phyloP scores from a whole-genome alignment of 371 early-diverging fungal species.

The Entomophthora muscae region DNA sequence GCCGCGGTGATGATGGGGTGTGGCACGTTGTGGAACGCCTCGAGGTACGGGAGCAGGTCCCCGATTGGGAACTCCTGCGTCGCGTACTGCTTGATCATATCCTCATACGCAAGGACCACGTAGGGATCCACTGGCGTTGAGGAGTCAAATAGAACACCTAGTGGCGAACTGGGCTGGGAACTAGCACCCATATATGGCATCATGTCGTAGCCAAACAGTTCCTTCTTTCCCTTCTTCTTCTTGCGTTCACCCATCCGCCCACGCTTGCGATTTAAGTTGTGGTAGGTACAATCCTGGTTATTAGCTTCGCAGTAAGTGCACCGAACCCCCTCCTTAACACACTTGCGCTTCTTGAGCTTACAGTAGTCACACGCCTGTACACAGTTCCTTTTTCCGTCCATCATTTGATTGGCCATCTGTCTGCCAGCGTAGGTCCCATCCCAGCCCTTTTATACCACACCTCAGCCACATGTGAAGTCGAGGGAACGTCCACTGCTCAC shows the following conservation, averaged over 20 bases:
- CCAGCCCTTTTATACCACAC: too few species aligned
- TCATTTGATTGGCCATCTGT: not conserved
- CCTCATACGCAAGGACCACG: not conserved
- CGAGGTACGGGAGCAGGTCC: not conserved
- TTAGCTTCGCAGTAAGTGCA: not conserved
- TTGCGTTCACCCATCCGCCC: not conserved
- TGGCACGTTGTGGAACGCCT: not conserved
- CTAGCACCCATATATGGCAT: not conserved
- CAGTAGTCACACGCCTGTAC: slow-evolving; percentile 3
- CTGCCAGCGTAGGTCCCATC: too few species aligned
- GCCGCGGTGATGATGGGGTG: not conserved
- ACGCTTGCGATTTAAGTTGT: not conserved
- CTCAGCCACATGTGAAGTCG: too few species aligned
- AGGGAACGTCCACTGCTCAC: too few species aligned
- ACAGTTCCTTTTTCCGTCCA: not conserved
- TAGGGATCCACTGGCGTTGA: not conserved
- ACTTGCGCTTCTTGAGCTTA: not conserved
- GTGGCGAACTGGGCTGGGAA: not conserved
- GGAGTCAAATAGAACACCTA: not conserved
- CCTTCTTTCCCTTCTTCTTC: not conserved
- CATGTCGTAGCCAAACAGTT: not conserved
- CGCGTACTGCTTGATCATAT: not conserved
- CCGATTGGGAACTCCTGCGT: not conserved
- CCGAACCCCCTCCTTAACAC: not conserved
- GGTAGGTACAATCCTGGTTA: not conserved